Evolutionary conservation across 371 early-diverging fungal species (phyloP), one percentile per base, ranked within the genome.

Genomic region (Entomophthora muscae): DNA sequence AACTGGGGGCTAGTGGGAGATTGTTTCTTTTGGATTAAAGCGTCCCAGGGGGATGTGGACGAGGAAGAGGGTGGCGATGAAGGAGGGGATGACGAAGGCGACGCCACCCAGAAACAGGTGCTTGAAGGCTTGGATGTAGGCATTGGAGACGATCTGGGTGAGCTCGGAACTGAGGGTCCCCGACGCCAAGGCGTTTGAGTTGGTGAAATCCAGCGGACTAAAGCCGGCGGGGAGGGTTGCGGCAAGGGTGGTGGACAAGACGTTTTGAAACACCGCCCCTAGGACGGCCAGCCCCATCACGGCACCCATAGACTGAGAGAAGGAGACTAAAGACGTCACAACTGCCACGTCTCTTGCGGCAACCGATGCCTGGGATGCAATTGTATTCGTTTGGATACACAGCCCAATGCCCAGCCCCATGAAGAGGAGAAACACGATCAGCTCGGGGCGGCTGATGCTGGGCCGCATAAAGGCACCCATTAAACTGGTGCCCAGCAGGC

Each of bases 291-390:
- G 75, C 7, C 86, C 86, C 52, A 85, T 67, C 0, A 81, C 78
- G 58, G 85, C 82, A 52, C 90, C 88, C 53, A 86, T 73, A 1
- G 82, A 76, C 32, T 82, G 79, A 66, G 72, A 73, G 65, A 81
- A 82, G 63, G 76, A 75, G 12, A 73, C 64, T 66, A 78, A 69
- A 12, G 81, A 71, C 26, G 90, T 83, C 32, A 77, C 82, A 22
- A 86, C 72, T n/a, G 88, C 82, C 63, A 84, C 77, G 62, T 82
- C 77, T 53, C 70, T 70, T 29, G 68, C 66, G 17, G 57, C 68
- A 2, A 81, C 81, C 3, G 76, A 63, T 0, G 78, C 70, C 69
- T 86, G 88, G 2, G 74, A 76, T 0, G 74, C 80, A 24, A 86
- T 72, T 27, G 83, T 74, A 54, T 68, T 67, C 42, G 81, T 80